Percentiles rank a stretch among this genome's conserved stretches.
Conservation (phyloP, 768 basidiomycete genomes). For the Phanerodontia chrysosporium region DNA sequence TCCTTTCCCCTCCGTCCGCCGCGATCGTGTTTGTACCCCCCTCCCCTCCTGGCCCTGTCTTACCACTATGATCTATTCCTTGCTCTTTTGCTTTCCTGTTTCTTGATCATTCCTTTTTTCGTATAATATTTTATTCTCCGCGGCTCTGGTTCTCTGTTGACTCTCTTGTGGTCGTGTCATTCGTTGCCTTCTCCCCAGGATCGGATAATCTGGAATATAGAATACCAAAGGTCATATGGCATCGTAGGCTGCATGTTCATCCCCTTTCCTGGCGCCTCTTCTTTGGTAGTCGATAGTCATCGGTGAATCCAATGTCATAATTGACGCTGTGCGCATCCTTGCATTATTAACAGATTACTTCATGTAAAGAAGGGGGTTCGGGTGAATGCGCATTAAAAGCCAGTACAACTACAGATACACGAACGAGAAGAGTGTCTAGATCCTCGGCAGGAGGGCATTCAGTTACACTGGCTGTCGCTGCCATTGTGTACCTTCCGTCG, state of each 20-base stretch:
- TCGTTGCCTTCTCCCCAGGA: slow-evolving; percentile 1
- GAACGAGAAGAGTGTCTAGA: too few species aligned
- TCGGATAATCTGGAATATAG: slow-evolving; percentile 6
- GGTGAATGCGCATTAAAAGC: too few species aligned
- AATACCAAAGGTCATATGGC: neutral
- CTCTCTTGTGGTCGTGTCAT: slow-evolving; percentile 2
- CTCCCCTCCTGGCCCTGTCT: neutral
- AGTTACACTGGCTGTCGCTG: slow-evolving; percentile 21
- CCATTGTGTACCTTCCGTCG: slow-evolving; percentile 24
- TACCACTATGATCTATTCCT: neutral
- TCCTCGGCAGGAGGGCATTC: neutral
- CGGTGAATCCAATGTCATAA: neutral
- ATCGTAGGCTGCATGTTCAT: neutral
- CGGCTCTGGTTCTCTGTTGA: slow-evolving; percentile 1
- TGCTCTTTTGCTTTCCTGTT: neutral
- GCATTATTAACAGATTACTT: neutral
- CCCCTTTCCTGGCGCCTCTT: neutral
- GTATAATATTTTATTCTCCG: neutral
- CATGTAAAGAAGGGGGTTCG: neutral
- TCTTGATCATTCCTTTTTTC: neutral
- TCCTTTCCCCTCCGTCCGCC: neutral
- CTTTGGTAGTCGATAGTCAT: neutral
- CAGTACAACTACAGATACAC: too few species aligned
- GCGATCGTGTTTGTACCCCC: neutral
- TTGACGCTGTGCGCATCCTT: neutral